Base-by-base conservation (phyloP, 441 rosid species). In the Rhodomyrtus psidioides region DNA sequence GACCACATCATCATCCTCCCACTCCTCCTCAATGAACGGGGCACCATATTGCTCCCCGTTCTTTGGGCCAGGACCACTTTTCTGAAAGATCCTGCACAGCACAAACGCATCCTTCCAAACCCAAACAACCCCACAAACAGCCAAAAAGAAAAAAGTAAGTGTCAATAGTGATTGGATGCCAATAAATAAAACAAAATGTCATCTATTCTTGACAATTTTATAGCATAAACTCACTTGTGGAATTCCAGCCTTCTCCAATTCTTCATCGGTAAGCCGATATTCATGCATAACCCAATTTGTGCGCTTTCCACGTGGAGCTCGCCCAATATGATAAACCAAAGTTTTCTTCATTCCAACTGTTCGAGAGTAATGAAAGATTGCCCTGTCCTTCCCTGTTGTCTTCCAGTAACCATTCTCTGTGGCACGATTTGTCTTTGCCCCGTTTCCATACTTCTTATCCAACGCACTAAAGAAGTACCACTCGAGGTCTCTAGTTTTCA, bases 1-100 rank as follows among this genome's bases (percentile, higher is more conserved):
- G 53, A 89, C 90, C 84, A 90, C 91, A 34, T 58, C 75, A 86
- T 94, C 99, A 86, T 93, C 92, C 82, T 96, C 98, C 99, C 99
- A 97, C 83, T 96, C 99, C 90, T 97, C 99, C 87, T 96, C 99
- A 87, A 96, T 86, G 88, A 93, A 97, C 0, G 99, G 99, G 23
- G 99, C 99, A 70, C 99, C 99, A 86, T 96, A 97, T 88, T 96
- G 96, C 91, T 97, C 99, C 21, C 99, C 99, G 75, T 97, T 97
- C 93, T 97, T 97, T 0, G 99, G 99, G 55, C 99, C 99, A 4
- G 98, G 89, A 16, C 99, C 99, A 70, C 99, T 97, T 89, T 97
- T 97, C 90, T 94, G 97, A 79, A 97, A 95, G 86, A 97, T 92
- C 94, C 99, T 94, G 88, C 99, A 96, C 55, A 97, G 88, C 82